Percentiles rank a stretch among this genome's conserved stretches.
These are phyloP conservation scores for Neurospora sp. DNA, from an alignment of 495 filamentous ascomycete genomes.

Conservation along the genomic window DNA sequence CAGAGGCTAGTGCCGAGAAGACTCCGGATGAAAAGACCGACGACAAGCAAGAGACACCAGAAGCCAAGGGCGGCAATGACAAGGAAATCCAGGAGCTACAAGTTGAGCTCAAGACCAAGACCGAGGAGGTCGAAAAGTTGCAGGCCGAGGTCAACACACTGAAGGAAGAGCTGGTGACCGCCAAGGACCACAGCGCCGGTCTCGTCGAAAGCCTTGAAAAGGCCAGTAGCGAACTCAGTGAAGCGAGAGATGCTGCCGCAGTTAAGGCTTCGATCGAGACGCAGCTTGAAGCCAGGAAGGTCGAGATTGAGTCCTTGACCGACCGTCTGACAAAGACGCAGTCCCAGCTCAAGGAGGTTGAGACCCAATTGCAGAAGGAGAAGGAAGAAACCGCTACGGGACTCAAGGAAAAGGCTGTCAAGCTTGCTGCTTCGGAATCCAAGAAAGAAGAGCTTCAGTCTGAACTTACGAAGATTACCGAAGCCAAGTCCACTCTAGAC, in stretches of 20 bases:
- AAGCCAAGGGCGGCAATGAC: slow-evolving; percentile 43
- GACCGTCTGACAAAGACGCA: slow-evolving; percentile 41
- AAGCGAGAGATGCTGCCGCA: slow-evolving; percentile 48
- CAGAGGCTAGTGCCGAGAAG: neutral
- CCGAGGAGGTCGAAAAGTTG: slow-evolving; percentile 30
- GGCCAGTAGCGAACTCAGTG: slow-evolving; percentile 47
- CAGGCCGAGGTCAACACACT: slow-evolving; percentile 25
- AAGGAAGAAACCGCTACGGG: slow-evolving; percentile 26
- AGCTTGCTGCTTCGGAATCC: slow-evolving; percentile 14
- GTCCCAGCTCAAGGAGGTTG: slow-evolving; percentile 43
- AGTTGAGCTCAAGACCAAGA: slow-evolving; percentile 44
- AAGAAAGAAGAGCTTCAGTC: slow-evolving; percentile 30
- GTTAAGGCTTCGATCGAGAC: slow-evolving; percentile 37
- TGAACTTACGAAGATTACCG: slow-evolving; percentile 19
- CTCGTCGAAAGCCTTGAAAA: slow-evolving; percentile 54
- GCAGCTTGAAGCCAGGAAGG: slow-evolving; percentile 38
- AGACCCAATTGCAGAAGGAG: slow-evolving; percentile 41
- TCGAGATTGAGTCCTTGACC: slow-evolving; percentile 37
- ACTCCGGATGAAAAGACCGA: neutral
- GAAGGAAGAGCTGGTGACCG: slow-evolving; percentile 33
- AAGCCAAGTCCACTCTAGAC: slow-evolving; percentile 24
- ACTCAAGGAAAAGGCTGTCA: slow-evolving; percentile 26
- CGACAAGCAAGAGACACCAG: slow-evolving; percentile 7
- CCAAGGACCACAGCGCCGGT: slow-evolving; percentile 54
- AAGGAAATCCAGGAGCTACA: slow-evolving; percentile 55